phyloP scores from a whole-genome alignment of 2,329 filamentous ascomycete species.

The Ascochyta rabiei region DNA sequence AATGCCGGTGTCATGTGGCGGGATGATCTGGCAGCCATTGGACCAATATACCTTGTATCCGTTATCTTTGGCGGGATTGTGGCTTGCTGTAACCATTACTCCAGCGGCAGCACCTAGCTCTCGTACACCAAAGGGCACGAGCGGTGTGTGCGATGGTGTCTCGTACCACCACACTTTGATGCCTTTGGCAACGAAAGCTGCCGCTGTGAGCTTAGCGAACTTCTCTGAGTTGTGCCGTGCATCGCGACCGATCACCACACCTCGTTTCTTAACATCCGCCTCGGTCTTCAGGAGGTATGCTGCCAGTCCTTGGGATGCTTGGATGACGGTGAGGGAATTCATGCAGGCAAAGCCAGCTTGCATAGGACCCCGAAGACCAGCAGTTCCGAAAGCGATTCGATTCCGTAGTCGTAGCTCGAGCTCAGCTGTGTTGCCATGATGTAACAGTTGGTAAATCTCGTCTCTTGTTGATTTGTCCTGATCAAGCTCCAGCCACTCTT shows the following conservation, averaged over 20 bases:
- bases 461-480: conserved; percentile 59
- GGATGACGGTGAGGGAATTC: conserved; percentile 65
- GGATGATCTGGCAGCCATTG: conserved; percentile 70
- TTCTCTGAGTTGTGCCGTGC: conserved; percentile 66
- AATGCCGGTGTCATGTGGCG: conserved; percentile 65
- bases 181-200: conserved; percentile 63
- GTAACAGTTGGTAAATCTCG: conserved; percentile 61
- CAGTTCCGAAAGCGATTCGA: conserved; percentile 67
- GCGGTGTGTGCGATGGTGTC: conserved; percentile 62
- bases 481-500: conserved; percentile 65
- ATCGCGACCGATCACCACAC: conserved; percentile 67
- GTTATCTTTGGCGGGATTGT: conserved; percentile 69
- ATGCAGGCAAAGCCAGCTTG: conserved; percentile 68
- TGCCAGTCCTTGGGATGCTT: conserved; percentile 69
- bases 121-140: conserved; percentile 66
- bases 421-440: conserved; percentile 53
- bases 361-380: conserved; percentile 68
- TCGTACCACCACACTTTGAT: conserved; percentile 66
- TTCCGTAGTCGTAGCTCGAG: conserved; percentile 60
- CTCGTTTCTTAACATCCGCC: conserved; percentile 50
- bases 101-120: conserved; percentile 62
- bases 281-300: conserved; percentile 61
- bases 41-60: conserved; percentile 72
- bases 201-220: conserved; percentile 66
- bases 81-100: conserved; percentile 70